Base-by-base conservation (phyloP, 768 basidiomycete genomes). In the Trametes cubensis region DNA sequence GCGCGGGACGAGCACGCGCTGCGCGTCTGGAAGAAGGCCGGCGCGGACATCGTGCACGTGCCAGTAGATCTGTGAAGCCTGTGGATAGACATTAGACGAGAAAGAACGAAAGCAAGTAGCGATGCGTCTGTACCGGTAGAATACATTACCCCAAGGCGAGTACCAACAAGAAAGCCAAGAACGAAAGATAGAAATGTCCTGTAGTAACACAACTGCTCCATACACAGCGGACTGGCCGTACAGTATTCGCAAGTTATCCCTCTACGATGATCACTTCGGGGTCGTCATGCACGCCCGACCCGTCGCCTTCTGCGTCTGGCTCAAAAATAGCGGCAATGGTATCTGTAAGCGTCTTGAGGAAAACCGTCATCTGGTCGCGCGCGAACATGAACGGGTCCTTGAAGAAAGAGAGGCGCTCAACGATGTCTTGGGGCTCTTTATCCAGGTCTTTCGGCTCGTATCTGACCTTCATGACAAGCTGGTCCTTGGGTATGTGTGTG, bases 361-460 rank as follows among this genome's bases (percentile, higher is more conserved):
- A 92, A 14, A 89, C 73, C 2, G 83, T 79, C 61, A 89, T 78
- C 73, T 94, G 92, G 13, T 80, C 76, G 39, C 81, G 79, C 58
- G 81, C 77, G 70, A 94, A 94, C 11, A 87, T 85, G 72, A 94
- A 94, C 1, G 83, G 73, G 1, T 77, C 77, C 39, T 74, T 78
- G 61, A 94, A 77, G 71, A 88, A 92, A 20, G 80, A 82, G 21
- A 94, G 73, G 26, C 77, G 78, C 39, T 82, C 74, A n/a, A 83
- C 79, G 69, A 87, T 86, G 10, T 85, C 81, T 6, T 70, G 65
- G 0, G 76, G 59, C 70, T 91, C 88, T 58, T 83, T 83, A 55
- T 91, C 86, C 6, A 93, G 79, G 28, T 85, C 76, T 18, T 81
- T 73, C 3, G 92, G 91, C 1, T 78, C 78, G 69, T 88, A 94